phyloP scores from a whole-genome alignment of 2,329 filamentous ascomycete genomes.

The Microdochium bolleyi region DNA sequence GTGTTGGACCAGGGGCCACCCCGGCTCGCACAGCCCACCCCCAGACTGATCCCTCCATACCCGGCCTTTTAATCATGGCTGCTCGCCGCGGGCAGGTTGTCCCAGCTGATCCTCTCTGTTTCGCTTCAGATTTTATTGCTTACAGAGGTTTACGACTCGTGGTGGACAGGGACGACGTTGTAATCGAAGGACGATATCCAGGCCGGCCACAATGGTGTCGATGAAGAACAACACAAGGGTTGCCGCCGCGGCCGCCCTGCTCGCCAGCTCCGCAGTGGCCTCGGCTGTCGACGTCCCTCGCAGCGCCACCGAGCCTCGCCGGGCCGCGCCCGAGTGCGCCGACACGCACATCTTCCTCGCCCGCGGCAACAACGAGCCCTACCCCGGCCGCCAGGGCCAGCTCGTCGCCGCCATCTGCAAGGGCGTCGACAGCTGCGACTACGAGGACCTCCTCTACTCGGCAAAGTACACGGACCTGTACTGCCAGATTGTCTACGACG shows the following conservation, averaged over 20 bases:
- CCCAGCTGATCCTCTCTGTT: too few species aligned
- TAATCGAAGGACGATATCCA: too few species aligned
- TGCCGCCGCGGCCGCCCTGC: neutral
- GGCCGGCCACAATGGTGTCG: neutral
- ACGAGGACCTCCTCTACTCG: slow-evolving; percentile 22
- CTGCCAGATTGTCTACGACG: slow-evolving; percentile 26
- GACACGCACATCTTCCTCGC: slow-evolving; percentile 15
- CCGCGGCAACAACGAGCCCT: slow-evolving; percentile 24
- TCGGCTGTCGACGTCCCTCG: neutral
- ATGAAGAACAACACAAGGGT: neutral
- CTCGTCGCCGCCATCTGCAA: slow-evolving; percentile 20
- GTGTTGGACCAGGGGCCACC: too few species aligned
- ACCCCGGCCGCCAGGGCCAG: slow-evolving; percentile 22
- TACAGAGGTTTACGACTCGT: too few species aligned
- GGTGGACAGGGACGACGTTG: too few species aligned
- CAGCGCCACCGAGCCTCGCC: neutral
- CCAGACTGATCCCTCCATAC: too few species aligned
- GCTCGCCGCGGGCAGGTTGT: too few species aligned
- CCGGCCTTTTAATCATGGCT: too few species aligned
- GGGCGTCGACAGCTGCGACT: slow-evolving; percentile 17
- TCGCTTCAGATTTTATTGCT: too few species aligned
- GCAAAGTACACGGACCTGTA: slow-evolving; percentile 20
- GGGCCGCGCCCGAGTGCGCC: slow-evolving; percentile 6
- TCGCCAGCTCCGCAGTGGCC: neutral
- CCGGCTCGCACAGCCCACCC: too few species aligned